Evolutionary conservation across 345 rosid genomes (phyloP).

Genomic region (Diplotaxis tenuifolia): DNA sequence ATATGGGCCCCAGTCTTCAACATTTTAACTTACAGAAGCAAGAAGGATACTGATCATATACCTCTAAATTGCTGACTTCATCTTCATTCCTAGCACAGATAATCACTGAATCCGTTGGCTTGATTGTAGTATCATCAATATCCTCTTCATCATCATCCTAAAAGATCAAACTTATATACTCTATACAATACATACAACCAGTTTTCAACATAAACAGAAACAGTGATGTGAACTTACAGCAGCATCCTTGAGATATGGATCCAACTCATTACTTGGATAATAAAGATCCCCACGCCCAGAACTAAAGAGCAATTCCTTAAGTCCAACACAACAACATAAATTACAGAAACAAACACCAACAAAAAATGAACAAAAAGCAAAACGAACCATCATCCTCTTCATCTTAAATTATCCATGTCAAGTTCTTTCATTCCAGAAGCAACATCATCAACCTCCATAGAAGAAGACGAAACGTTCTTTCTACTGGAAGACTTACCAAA

Average conservation of each 20-base stretch:
- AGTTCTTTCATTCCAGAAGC: conserved; percentile 70
- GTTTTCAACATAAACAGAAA: not conserved
- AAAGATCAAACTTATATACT: conserved; percentile 5
- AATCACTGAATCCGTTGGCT: conserved; percentile 68
- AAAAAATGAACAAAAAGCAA: not conserved
- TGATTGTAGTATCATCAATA: conserved; percentile 64
- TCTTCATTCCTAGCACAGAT: conserved; percentile 89
- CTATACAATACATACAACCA: not conserved
- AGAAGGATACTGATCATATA: conserved; percentile 24
- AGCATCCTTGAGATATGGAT: conserved; percentile 71
- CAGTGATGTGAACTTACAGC: conserved; percentile 46
- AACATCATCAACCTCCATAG: conserved; percentile 53
- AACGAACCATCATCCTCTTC: conserved; percentile 79
- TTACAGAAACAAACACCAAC: not conserved
- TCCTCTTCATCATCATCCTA: conserved; percentile 76
- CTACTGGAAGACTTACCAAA: conserved; percentile 55
- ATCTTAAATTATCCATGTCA: conserved; percentile 83
- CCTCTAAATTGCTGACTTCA: conserved; percentile 86
- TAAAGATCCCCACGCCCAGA: conserved; percentile 72
- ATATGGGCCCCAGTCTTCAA: not conserved
- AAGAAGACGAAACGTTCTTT: conserved; percentile 34
- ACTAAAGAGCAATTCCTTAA: conserved; percentile 73
- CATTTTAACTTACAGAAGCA: conserved; percentile 10
- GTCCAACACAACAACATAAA: conserved; percentile 7
- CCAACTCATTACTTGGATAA: conserved; percentile 84